These are phyloP conservation scores for Aureobasidium sp. DNA, from an alignment of 2,329 filamentous ascomycete species.

Conservation along the genomic window DNA sequence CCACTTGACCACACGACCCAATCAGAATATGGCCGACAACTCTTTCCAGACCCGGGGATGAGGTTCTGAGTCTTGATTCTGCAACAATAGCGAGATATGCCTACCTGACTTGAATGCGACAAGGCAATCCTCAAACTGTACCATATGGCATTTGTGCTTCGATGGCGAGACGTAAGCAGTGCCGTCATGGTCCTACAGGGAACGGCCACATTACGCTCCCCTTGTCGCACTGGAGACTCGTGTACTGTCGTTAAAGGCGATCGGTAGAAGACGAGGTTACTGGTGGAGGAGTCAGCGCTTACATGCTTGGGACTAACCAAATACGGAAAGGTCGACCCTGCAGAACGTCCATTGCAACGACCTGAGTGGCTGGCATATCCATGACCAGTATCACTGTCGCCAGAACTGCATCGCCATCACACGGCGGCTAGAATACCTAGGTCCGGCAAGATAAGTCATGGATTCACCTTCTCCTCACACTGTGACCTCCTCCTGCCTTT, in stretches of 20 bases:
- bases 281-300: neutral
- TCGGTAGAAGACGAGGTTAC: neutral
- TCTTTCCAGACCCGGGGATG: neutral
- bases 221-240: neutral
- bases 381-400: too few relatives aligned
- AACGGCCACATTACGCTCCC: neutral
- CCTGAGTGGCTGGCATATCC: neutral
- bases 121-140: neutral
- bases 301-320: neutral
- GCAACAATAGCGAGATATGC: neutral
- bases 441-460: constrained; percentile 14
- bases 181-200: neutral
- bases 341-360: neutral
- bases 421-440: too few relatives aligned
- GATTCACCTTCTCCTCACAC: neutral
- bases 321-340: neutral
- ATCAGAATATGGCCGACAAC: neutral
- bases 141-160: too few relatives aligned
- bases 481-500: neutral
- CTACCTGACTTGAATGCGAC: neutral
- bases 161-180: neutral
- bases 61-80: neutral
- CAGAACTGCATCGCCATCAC: too few relatives aligned
- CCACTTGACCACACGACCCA: neutral
- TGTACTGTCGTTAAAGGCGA: neutral